phyloP scores from a whole-genome alignment of 1,284 basidiomycete genomes.

The Cutaneotrichosporon cyanovorans region DNA sequence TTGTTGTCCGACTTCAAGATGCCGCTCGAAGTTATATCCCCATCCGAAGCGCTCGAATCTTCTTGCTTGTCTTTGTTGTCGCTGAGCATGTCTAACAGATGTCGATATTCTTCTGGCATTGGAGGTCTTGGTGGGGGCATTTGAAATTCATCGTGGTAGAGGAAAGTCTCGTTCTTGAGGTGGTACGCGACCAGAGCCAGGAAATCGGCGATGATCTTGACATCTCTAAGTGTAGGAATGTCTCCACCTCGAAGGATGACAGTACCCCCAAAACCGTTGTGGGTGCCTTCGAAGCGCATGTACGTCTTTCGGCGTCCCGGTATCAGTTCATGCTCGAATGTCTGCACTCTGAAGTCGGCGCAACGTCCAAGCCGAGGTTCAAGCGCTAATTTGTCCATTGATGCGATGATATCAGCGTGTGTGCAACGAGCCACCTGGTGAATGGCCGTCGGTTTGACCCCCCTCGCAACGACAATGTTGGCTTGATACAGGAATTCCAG shows the following conservation, averaged over 20 bases:
- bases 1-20: conserved; percentile 51
- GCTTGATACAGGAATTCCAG: conserved; percentile 80
- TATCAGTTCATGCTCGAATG: conserved; percentile 85
- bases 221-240: conserved; percentile 64
- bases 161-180: conserved; percentile 84
- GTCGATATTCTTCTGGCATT: conserved; percentile 29
- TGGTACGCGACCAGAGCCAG: conserved; percentile 80
- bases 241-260: conserved; percentile 87
- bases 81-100: conserved; percentile 27
- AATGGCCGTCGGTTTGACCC: conserved; percentile 81
- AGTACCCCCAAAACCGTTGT: conserved; percentile 84
- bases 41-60: too few species aligned
- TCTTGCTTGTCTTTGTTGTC: too few species aligned
- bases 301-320: conserved; percentile 87
- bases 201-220: conserved; percentile 89
- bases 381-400: conserved; percentile 85
- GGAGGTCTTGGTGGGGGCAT: conserved; percentile 54
- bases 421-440: conserved; percentile 86
- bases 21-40: too few species aligned
- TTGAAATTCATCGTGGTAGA: conserved; percentile 90
- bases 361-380: conserved; percentile 89
- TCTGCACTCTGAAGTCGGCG: conserved; percentile 78
- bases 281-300: conserved; percentile 95
- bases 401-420: conserved; percentile 88
- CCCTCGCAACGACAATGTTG: conserved; percentile 82